These are phyloP conservation scores for Rhododendron griersonianum DNA, from an alignment of 148 eudicot genomes.

Conservation along the genomic window DNA sequence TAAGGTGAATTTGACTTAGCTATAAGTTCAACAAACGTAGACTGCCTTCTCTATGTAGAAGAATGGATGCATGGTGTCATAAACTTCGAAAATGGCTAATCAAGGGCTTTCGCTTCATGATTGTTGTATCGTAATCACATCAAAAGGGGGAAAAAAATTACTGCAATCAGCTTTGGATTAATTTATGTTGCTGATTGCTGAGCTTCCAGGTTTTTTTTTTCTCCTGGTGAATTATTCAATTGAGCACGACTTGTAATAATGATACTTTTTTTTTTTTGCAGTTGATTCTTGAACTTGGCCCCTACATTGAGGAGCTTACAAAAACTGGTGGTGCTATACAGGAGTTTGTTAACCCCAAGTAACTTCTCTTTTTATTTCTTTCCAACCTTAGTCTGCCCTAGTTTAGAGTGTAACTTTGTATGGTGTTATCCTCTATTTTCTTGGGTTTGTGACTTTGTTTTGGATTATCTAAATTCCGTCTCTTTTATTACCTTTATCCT, in stretches of 20 bases:
- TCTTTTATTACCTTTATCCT: not conserved
- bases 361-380: constrained; percentile 18
- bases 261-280: constrained; percentile 34
- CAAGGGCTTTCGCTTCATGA: not conserved
- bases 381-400: not conserved
- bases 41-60: not conserved
- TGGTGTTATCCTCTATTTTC: not conserved
- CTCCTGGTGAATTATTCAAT: not conserved
- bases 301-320: constrained; percentile 83
- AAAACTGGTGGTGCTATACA: constrained; percentile 89
- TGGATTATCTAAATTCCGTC: not conserved
- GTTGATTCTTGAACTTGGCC: constrained; percentile 85
- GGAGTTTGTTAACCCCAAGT: constrained; percentile 99
- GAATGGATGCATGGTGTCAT: not conserved
- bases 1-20: not conserved
- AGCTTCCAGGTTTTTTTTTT: not conserved
- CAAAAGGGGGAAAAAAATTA: not conserved
- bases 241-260: constrained; percentile 1
- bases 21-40: not conserved
- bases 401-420: not conserved
- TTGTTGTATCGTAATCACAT: not conserved
- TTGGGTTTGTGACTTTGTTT: not conserved
- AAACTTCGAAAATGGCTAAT: not conserved
- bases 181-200: not conserved
- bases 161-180: not conserved